Base-by-base conservation (phyloP, 1,284 basidiomycete genomes). In the Abortiporus biennis region DNA sequence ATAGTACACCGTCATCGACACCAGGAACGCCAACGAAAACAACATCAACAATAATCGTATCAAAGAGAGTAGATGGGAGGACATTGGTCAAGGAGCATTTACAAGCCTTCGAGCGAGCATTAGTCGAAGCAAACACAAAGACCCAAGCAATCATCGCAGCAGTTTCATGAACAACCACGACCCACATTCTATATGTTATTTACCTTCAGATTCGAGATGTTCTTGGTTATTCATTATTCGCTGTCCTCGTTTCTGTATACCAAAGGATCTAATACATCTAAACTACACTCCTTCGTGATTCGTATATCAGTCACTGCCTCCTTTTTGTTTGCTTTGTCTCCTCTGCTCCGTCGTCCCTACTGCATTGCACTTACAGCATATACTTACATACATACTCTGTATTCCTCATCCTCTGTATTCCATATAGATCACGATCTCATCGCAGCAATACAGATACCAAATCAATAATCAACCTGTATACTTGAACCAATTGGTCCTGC, bases 141-240 rank as follows among this genome's bases (percentile, higher is more conserved):
- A 86, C 85, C 2, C 77, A 80, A 54, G 78, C 80, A 30, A 89
- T 89, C 47, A 84, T 86, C 77, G 80, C 82, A 5, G 69, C 72
- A 9, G 57, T 55, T n/a, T 50, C 58, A 42, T 62, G 48, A 52
- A 17, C 19, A 13, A 23, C 39, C 16, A n/a, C 16, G 33, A 35
- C 33, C 8, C 17, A 35, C 16, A 9, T 35, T 35, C 33, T 35
- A 8, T 33, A 31, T 25, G 27, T 30, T 40, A 31, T 31, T 25
- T 25, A 29, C 27, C 27, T n/a, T n/a, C n/a, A n/a, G n/a, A n/a
- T n/a, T n/a, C n/a, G n/a, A n/a, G n/a, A n/a, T n/a, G n/a, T n/a
- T n/a, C n/a, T n/a, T n/a, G n/a, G n/a, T n/a, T n/a, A n/a, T n/a
- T n/a, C n/a, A n/a, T n/a, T n/a, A n/a, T n/a, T n/a, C n/a, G n/a